Evolutionary conservation across 164 flowering plant genomes (phyloP), one percentile per base, ranked within the genome.

Genomic region (Protea cynaroides): DNA sequence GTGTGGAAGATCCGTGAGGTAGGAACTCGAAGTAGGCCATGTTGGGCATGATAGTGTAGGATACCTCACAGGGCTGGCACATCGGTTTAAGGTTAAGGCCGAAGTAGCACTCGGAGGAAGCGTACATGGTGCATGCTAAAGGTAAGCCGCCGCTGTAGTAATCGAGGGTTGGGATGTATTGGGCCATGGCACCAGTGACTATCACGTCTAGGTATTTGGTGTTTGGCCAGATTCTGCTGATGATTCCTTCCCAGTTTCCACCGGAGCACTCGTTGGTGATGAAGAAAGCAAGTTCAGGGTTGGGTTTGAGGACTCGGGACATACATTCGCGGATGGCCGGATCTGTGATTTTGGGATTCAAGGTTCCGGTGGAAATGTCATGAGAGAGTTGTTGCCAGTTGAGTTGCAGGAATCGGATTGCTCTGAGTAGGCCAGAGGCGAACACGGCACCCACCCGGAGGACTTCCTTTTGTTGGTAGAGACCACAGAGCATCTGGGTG

Each of bases 31-130:
- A 80, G 62, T 75, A 80, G 63, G 63, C 81, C 83, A 80, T 80
- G 77, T 75, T 80, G 15, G 83, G 83, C 77, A 80, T 72, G 62
- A 80, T 75, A 53, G 83, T 80, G 75, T 80, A 80, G 55, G 74
- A 62, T 7, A 77, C 79, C 12, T 80, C 79, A 8, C 74, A 47
- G 3, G 83, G 83, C 63, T 70, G 61, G 59, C 65, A 70, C 73
- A 80, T 72, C 43, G 83, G 83, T 61, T 64, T 72, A 9, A 80
- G 79, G 38, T 80, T 80, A 37, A 80, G 75, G 10, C 83, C 83
- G 23, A 80, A 80, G 58, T 75, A 80, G 67, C 79, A 72, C 76
- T 76, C 79, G 23, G 79, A 76, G 8, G 82, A 79, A 12, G 82
- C 82, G 56, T 80, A 80, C 81, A 80, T 80, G 61, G 81, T 80